Base-by-base conservation (phyloP, 23 red algal genomes). In the Gracilariopsis chorda region DNA sequence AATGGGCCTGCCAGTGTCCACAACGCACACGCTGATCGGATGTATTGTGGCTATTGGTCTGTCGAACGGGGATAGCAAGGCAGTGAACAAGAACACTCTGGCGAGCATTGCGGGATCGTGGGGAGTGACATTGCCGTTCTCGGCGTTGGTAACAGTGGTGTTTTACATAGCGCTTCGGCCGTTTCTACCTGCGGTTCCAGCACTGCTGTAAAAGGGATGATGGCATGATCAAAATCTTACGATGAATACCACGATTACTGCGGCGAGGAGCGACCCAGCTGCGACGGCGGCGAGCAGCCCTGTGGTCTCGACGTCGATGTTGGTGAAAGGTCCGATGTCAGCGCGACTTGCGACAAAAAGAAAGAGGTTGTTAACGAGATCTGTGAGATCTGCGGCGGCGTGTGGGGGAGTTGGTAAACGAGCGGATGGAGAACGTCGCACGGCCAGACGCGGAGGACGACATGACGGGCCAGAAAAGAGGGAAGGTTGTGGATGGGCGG, bases 11-110 rank as follows among this genome's bases (percentile, higher is more conserved):
- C 96, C 96, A 14, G 93, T 98, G 3, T 90, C 83, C 10, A 98
- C 96, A 13, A 98, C 96, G 35, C 96, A 98, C 65, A 95, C 92
- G 25, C 68, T 98, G 1, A 92, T 98, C 49, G 96, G 96, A 29
- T 98, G 91, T 51, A 98, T 98, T 37, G 96, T 98, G 49, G 96
- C 92, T 23, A 89, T 98, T 33, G 96, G 96, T 16, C 60, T 98
- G 14, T 59, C 92, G 25, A 92, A 85, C 10, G 88, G 91, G 12
- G 91, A 93, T 65, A 62, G 57, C 30, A 78, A 62, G 62, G 81
- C 76, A 20, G 71, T 98, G 67, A 95, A 98, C 80, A 58, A 85
- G 2, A 91, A 87, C 37, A 88, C 92, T 42, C 57, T 96, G 57
- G 47, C 49, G 77, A 84, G 61, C 29, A 96, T 96, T 89, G 88